Evolutionary conservation across 2,329 filamentous ascomycete species (phyloP).

Genomic region (Lachnum nothofagi): DNA sequence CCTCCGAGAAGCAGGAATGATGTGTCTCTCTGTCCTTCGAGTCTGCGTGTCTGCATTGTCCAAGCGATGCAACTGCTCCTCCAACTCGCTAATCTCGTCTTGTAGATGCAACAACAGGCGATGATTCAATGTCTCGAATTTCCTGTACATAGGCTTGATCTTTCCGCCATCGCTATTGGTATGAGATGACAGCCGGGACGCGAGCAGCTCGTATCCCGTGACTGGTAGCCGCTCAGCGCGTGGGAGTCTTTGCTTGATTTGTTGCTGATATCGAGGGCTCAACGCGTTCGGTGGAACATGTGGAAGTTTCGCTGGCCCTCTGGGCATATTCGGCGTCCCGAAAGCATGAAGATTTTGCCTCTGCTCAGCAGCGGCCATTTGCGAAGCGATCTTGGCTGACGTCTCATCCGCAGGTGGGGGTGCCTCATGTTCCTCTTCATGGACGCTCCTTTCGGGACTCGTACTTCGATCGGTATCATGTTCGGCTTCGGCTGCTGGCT

Average conservation of each 20-base stretch:
- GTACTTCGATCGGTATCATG: conserved; percentile 42
- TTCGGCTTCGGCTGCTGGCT: conserved; percentile 28
- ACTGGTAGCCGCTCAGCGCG: conserved; percentile 41
- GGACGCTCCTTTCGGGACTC: conserved; percentile 40
- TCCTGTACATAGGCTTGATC: conserved; percentile 66
- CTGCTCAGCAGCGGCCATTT: conserved; percentile 31
- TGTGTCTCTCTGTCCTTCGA: conserved; percentile 29
- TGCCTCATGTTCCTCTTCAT: conserved; percentile 11
- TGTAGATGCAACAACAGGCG: conserved; percentile 77
- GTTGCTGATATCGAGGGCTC: conserved; percentile 34
- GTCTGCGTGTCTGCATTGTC: conserved; percentile 55
- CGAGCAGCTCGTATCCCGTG: conserved; percentile 60
- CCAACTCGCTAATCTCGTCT: conserved; percentile 75
- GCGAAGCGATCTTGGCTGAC: conserved; percentile 28
- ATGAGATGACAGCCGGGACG: conserved; percentile 45
- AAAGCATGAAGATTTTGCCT: conserved; percentile 27
- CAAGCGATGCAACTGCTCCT: conserved; percentile 67
- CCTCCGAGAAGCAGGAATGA: conserved; percentile 56
- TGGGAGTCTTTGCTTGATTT: conserved; percentile 25
- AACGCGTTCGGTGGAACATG: conserved; percentile 36
- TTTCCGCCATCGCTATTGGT: conserved; percentile 18
- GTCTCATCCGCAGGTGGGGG: conserved; percentile 18
- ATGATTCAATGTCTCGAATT: conserved; percentile 77
- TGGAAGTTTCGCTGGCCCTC: conserved; percentile 32
- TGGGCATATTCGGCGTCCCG: conserved; percentile 37